Base-by-base conservation (phyloP, 345 rosid genomes). In the Salix arbutifolia region DNA sequence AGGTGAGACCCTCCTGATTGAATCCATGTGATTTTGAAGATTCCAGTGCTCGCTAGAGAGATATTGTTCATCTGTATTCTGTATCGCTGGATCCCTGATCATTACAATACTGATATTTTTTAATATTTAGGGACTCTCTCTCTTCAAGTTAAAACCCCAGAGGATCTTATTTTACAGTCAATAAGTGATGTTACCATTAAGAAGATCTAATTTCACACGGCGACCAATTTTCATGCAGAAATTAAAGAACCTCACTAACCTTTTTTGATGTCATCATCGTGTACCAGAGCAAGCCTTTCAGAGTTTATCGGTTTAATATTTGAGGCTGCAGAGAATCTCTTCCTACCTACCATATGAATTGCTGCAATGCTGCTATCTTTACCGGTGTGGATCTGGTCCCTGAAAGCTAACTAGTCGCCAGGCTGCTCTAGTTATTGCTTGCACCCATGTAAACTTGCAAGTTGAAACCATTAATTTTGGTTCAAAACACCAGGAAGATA, bases 11-110 rank as follows among this genome's bases (percentile, higher is more conserved):
- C 74, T 65, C 21, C 50, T 74, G 60, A 75, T 73, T 56, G 56
- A 65, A 48, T 56, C 76, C 80, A 61, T 75, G 75, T 75, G 79
- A 50, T 60, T 53, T 46, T 62, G 14, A 79, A 79, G 33, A 8
- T 74, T 67, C 74, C 71, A 74, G 64, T 65, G 38, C 42, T 10
- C 10, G 17, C 26, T 1, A 72, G 62, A 58, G 5, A 58, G 62
- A 12, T n/a, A 53, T 11, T 21, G 3, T 8, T 53, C 25, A 53
- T 21, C 60, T 53, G 60, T 53, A 19, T 53, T 21, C 60, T 53
- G 60, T 53, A 19, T 53, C 10, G 6, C 3, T 21, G 60, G n/a
- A 53, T 53, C 60, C 28, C 64, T n/a, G 12, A 23, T 23, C 62
- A 58, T 58, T 58, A 3, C 3, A 23, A n/a, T 18, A 19, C 14